A percentile compares a stretch with the other conserved stretches of the same genome.
Conservation (phyloP, 805 yeast genomes). For the Ogataea degrootiae region DNA sequence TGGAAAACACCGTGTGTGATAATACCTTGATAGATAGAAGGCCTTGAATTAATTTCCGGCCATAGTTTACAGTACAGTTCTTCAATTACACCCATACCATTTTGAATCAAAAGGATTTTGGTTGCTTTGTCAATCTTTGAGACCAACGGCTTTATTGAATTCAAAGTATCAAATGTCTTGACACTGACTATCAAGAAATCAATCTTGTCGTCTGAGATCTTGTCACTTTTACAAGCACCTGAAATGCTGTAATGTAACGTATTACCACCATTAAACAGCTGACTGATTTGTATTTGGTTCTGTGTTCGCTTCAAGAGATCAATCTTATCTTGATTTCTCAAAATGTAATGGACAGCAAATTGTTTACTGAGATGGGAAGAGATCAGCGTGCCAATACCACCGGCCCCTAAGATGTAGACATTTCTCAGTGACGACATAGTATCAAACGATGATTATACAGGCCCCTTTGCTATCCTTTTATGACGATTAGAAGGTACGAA, state of each 20-base stretch:
- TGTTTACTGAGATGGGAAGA: slow-evolving; percentile 19
- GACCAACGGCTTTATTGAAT: slow-evolving; percentile 55
- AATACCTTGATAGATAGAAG: slow-evolving; percentile 67
- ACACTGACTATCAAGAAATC: slow-evolving; percentile 61
- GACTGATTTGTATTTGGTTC: slow-evolving; percentile 19
- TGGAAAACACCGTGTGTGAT: slow-evolving; percentile 81
- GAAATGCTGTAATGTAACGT: slow-evolving; percentile 10
- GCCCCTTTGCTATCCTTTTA: no score
- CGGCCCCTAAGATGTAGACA: slow-evolving; percentile 31
- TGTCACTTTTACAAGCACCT: slow-evolving; percentile 12
- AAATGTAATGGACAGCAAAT: slow-evolving; percentile 22
- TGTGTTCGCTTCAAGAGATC: slow-evolving; percentile 12
- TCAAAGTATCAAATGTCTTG: slow-evolving; percentile 68
- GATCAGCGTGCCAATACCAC: slow-evolving; percentile 31
- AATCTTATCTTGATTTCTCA: slow-evolving; percentile 23
- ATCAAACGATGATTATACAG: background rate
- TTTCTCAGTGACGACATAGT: background rate
- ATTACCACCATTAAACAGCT: slow-evolving; percentile 20
- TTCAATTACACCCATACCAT: slow-evolving; percentile 75
- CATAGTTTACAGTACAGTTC: slow-evolving; percentile 48
- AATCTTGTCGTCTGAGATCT: slow-evolving; percentile 18
- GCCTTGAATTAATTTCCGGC: slow-evolving; percentile 42
- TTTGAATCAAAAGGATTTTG: slow-evolving; percentile 68
- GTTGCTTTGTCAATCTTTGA: slow-evolving; percentile 45
- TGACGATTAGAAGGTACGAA: no score